A percentile compares a stretch with the other conserved stretches of the same genome.
Evolutionary conservation across 2,329 filamentous ascomycete genomes (phyloP).

Genomic region (Beauveria pseudobassiana): DNA sequence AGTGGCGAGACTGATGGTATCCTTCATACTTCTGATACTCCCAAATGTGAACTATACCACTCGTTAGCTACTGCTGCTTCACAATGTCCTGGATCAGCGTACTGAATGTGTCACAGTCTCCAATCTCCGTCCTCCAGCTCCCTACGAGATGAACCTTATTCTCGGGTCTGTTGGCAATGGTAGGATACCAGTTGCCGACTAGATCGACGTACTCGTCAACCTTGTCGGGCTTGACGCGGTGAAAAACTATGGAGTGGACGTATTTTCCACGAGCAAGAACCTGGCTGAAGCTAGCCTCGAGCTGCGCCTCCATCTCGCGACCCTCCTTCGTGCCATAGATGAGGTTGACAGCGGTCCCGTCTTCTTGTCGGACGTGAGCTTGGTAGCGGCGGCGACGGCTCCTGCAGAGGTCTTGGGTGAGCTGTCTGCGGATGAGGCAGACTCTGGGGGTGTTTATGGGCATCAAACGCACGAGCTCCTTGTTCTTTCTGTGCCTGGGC

Average conservation of each 20-base stretch:
- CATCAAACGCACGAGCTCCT: conserved; percentile 68
- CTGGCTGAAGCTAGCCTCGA: conserved; percentile 93
- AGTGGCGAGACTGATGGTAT: conserved; percentile 86
- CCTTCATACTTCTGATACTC: conserved; percentile 97
- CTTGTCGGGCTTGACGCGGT: conserved; percentile 91
- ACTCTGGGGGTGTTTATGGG: conserved; percentile 27
- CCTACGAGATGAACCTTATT: conserved; percentile 96
- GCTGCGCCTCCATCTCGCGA: conserved; percentile 86
- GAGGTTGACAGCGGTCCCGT: conserved; percentile 68
- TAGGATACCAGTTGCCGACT: conserved; percentile 86
- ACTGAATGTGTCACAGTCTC: conserved; percentile 96
- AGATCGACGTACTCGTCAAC: conserved; percentile 90
- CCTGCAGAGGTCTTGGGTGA: conserved; percentile 30
- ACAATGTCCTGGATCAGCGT: conserved; percentile 26
- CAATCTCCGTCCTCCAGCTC: conserved; percentile 96
- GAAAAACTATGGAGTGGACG: conserved; percentile 94
- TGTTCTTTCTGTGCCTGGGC: conserved; percentile 70
- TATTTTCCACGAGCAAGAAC: conserved; percentile 95
- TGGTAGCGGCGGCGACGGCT: conserved; percentile 43
- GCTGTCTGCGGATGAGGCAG: conserved; percentile 33
- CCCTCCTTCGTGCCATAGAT: conserved; percentile 98
- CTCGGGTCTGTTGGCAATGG: conserved; percentile 73
- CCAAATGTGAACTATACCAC: conserved; percentile 86
- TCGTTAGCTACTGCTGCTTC: conserved; percentile 11
- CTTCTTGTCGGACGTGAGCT: conserved; percentile 54